Evolutionary conservation across 78 protist species (phyloP), one percentile per base, ranked within the genome.

Genomic region (Ministeria vibrans): DNA sequence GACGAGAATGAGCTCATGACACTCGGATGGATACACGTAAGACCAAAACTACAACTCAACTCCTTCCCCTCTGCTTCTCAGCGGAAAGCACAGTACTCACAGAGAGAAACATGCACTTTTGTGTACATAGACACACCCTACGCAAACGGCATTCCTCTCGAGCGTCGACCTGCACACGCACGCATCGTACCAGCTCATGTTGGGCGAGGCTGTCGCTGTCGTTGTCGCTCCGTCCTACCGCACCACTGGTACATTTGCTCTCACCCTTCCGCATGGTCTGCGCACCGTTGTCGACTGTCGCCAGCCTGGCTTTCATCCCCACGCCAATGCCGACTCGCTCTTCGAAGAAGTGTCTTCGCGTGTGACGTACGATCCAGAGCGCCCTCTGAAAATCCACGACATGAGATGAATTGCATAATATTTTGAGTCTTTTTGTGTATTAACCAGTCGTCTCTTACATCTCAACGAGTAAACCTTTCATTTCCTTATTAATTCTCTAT

Each of bases 131-230:
- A 90, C 90, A 0, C 90, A 86, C 45, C 93, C 93, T 46, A 72
- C 87, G 25, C 90, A 86, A 72, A 72, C 83, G 32, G 79, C 89
- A 64, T 90, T 90, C 83, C 41, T 90, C 34, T 81, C 87, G 0
- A 83, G 89, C 0, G 90, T 90, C 59, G 93, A 90, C 61, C 83
- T 86, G 43, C 93, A 90, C 71, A 86, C 88, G 63, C 93, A 90
- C 64, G 68, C 82, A 27, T 66, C 89, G 6, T 90, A 90, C 80
- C 93, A 90, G 75, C 72, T 72, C 63, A 72, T 90, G 63, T 72
- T 90, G 46, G 76, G 61, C 36, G 93, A 90, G 55, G 88, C 93
- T 27, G 73, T 90, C 38, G 93, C 93, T 0, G 73, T 86, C 0
- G 93, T 89, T 1, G 62, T 82, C 38, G 77, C 85, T 39, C 30